Conservation (phyloP, 2,329 filamentous ascomycete genomes). For the Bipolaris victoriae region DNA sequence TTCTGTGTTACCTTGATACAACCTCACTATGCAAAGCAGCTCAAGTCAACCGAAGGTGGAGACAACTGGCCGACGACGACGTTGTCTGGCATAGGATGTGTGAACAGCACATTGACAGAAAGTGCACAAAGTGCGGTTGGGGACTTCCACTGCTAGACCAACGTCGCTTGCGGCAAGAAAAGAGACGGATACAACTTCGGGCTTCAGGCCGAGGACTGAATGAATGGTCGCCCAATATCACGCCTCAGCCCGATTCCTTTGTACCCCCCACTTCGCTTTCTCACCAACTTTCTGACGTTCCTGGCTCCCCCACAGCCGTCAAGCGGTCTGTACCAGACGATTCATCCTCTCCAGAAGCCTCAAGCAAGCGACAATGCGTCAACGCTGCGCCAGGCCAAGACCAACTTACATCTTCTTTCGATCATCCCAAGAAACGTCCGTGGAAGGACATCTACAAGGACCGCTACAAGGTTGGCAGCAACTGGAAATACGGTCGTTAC, state of each 20-base stretch:
- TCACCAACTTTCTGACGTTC: slow-evolving; percentile 20
- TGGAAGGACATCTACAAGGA: slow-evolving; percentile 99
- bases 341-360: slow-evolving; percentile 29
- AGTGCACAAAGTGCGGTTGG: slow-evolving; percentile 95
- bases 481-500: slow-evolving; percentile 96
- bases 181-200: slow-evolving; percentile 78
- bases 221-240: slow-evolving; percentile 59
- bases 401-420: slow-evolving; percentile 56
- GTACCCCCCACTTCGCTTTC: slow-evolving; percentile 18
- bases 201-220: slow-evolving; percentile 65
- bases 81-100: slow-evolving; percentile 99
- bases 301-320: slow-evolving; percentile 24
- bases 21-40: slow-evolving; percentile 94
- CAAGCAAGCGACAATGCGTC: slow-evolving; percentile 46
- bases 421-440: slow-evolving; percentile 61
- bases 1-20: slow-evolving; percentile 90
- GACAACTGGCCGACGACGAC: slow-evolving; percentile 90
- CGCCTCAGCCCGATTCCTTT: slow-evolving; percentile 53
- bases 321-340: slow-evolving; percentile 42
- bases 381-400: slow-evolving; percentile 30
- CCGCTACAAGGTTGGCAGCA: slow-evolving; percentile 91
- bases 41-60: slow-evolving; percentile 89
- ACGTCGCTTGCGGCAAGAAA: slow-evolving; percentile 85
- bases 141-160: slow-evolving; percentile 87
- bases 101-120: slow-evolving; percentile 92